These are phyloP conservation scores for Croton setiger DNA, from an alignment of 441 rosid species.

Conservation along the genomic window DNA sequence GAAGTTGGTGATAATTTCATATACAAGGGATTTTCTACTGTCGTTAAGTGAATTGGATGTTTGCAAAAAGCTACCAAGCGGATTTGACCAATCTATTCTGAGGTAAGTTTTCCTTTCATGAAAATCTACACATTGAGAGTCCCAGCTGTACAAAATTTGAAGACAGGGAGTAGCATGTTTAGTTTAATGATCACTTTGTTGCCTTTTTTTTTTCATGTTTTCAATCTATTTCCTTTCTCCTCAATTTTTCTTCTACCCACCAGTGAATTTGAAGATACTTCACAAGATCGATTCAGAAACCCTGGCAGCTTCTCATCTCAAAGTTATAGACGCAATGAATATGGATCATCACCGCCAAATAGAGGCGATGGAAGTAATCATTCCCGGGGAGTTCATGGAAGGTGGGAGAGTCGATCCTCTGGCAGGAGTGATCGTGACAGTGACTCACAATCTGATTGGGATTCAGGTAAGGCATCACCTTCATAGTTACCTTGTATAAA, in stretches of 20 bases:
- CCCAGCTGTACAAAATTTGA: not conserved
- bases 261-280: constrained; percentile 70
- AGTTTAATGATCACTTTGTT: not conserved
- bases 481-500: constrained; percentile 4
- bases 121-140: not conserved
- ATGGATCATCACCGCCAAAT: constrained; percentile 87
- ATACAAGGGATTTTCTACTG: constrained; percentile 67
- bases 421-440: constrained; percentile 76
- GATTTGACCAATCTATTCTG: constrained; percentile 52
- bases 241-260: not conserved
- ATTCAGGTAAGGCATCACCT: constrained; percentile 53
- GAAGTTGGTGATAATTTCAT: constrained; percentile 43
- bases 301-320: constrained; percentile 59
- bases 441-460: constrained; percentile 73
- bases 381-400: constrained; percentile 62
- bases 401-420: constrained; percentile 86
- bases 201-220: not conserved
- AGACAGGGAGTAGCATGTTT: not conserved
- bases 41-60: constrained; percentile 67
- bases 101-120: constrained; percentile 37
- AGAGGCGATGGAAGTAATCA: constrained; percentile 65
- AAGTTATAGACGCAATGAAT: constrained; percentile 63
- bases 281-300: constrained; percentile 56
- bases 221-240: constrained; percentile 19
- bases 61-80: constrained; percentile 69